A percentile compares a stretch with the other conserved stretches of the same genome.
These are phyloP conservation scores for Taiwanofungus camphoratus DNA, from an alignment of 1,284 basidiomycete species.

Conservation along the genomic window DNA sequence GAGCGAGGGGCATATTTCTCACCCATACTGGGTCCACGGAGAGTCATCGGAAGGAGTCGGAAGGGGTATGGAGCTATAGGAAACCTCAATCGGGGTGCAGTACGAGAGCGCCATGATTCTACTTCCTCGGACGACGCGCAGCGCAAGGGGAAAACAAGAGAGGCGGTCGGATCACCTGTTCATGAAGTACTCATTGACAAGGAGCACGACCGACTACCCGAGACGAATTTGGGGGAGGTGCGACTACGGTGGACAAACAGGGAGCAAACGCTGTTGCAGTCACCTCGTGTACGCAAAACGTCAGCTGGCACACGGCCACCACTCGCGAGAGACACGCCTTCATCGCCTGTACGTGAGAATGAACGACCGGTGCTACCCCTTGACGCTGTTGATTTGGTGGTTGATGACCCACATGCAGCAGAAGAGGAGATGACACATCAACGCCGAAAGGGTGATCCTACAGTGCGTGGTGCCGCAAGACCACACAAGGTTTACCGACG, in stretches of 20 bases:
- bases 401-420: constrained; percentile 51
- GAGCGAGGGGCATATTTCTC: constrained; percentile 69
- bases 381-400: constrained; percentile 76
- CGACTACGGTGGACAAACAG: constrained; percentile 44
- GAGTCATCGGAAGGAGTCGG: constrained; percentile 34
- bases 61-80: constrained; percentile 55
- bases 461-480: constrained; percentile 30
- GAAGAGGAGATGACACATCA: constrained; percentile 45
- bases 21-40: constrained; percentile 43
- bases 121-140: constrained; percentile 12
- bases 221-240: constrained; percentile 30
- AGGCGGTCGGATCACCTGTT: constrained; percentile 11
- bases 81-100: constrained; percentile 10
- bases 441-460: constrained; percentile 49
- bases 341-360: constrained; percentile 29
- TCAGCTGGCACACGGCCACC: constrained; percentile 10
- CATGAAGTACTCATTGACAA: constrained; percentile 35
- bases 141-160: constrained; percentile 20
- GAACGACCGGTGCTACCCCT: constrained; percentile 45
- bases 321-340: constrained; percentile 9
- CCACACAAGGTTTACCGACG: constrained; percentile 49
- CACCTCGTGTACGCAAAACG: constrained; percentile 17
- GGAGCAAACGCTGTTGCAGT: constrained; percentile 13
- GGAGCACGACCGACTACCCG: constrained; percentile 32
- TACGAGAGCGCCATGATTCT: constrained; percentile 16